Base-by-base conservation (phyloP, 345 rosid species). In the Diplotaxis tenuifolia region DNA sequence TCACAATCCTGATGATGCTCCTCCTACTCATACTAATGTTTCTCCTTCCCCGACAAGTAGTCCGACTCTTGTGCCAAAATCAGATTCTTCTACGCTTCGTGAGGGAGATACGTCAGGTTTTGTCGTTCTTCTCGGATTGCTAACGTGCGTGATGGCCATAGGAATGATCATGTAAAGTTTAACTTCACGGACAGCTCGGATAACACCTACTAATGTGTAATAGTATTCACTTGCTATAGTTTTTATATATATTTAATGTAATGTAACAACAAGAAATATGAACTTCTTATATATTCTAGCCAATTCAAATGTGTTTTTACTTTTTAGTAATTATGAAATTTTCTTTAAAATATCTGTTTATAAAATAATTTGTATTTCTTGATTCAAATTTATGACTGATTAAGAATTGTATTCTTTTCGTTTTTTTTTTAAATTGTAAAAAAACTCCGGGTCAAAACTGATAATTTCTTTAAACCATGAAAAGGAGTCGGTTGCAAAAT, bases 61-160 rank as follows among this genome's bases (percentile, higher is more conserved):
- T 66, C 57, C 73, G 7, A 27, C 8, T 21, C 14, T 15, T 10
- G 21, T 20, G 21, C 50, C 52, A 40, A 77, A 77, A 67, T 77
- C 80, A 66, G 76, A 72, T 58, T 50, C 77, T 28, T 58, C 69
- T 25, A 72, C 11, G n/a, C 36, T 60, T 3, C 54, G 22, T 58
- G 34, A 57, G 14, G 70, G 52, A 6, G 0, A 57, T 31, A 50
- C 42, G 50, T 15, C 23, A 25, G 56, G 3, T 52, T 31, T 28
- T 23, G 15, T 72, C 1, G 4, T 40, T 52, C 9, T 59, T 59
- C 10, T 67, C 4, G 77, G 56, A 29, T 28, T 72, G 28, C 1
- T 23, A 53, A 0, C 31, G 4, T 4, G 29, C 45, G 38, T 23
- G 68, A 40, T 71, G 36, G 36, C 52, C 49, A 45, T 42, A 15